Conservation (phyloP, 202 grass and related monocot genomes). For the Zizania palustris region DNA sequence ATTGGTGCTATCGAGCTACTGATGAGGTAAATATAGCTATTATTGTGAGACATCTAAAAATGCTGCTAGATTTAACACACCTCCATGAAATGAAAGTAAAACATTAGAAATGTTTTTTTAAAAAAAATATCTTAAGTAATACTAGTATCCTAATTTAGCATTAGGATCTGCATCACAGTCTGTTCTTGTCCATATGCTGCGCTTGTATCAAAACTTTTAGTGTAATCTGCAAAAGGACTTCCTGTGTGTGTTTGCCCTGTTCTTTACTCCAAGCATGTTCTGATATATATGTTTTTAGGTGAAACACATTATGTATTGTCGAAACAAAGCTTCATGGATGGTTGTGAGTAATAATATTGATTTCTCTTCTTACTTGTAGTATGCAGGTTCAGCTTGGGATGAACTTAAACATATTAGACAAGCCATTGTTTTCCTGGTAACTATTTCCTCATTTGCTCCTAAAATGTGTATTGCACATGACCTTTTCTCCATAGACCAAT, state of each 20-base stretch:
- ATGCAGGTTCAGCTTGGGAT: conserved; percentile 93
- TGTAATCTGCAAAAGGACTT: conserved; percentile 29
- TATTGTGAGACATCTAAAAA: conserved; percentile 34
- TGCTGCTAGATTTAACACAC: conserved; percentile 28
- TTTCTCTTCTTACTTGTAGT: conserved; percentile 63
- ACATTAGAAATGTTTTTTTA: not conserved
- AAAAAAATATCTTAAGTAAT: not conserved
- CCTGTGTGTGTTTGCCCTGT: conserved; percentile 18
- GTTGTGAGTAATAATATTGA: conserved; percentile 9
- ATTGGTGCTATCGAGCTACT: conserved; percentile 92
- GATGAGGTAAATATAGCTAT: conserved; percentile 73
- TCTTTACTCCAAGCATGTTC: not conserved
- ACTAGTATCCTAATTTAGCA: not conserved
- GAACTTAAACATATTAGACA: conserved; percentile 99
- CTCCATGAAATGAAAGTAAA: not conserved
- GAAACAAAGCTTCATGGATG: conserved; percentile 8
- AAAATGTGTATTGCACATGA: conserved; percentile 16
- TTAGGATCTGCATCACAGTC: conserved; percentile 13
- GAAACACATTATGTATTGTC: not conserved
- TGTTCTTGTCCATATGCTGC: conserved; percentile 34
- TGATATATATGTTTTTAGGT: not conserved
- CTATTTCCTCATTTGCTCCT: conserved; percentile 32
- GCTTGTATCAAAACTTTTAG: conserved; percentile 18
- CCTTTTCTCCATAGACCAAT: conserved; percentile 3
- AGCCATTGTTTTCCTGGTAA: conserved; percentile 98